Percentiles rank a stretch among this genome's conserved stretches.
Conservation (phyloP, 345 rosid genomes). For the Abelmoschus esculentus region DNA sequence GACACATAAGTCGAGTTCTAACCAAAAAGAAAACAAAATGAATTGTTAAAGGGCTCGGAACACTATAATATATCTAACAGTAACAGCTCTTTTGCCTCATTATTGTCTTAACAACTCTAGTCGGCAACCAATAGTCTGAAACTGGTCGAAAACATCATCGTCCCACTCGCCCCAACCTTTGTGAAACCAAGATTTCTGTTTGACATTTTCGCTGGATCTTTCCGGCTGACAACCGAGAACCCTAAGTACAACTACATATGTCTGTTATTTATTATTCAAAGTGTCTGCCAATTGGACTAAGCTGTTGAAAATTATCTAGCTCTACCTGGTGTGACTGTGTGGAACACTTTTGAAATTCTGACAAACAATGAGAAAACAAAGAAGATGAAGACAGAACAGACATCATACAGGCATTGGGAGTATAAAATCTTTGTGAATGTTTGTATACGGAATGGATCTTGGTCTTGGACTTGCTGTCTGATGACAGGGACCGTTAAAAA, state of each 20-base stretch:
- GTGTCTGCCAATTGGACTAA: neutral
- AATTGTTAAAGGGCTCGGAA: no score
- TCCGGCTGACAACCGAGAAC: no score
- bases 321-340: neutral
- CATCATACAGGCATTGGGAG: neutral
- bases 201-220: no score
- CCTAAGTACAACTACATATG: no score
- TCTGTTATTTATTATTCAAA: no score
- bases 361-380: constrained; percentile 5
- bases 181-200: no score
- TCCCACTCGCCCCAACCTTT: no score
- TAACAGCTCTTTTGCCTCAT: no score
- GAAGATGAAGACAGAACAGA: constrained; percentile 5
- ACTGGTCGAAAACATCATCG: no score
- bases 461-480: neutral
- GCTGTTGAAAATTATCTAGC: neutral
- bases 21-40: neutral
- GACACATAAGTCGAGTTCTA: neutral
- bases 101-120: no score
- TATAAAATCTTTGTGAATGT: neutral
- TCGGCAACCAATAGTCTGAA: no score
- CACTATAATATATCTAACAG: no score
- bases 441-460: constrained; percentile 7
- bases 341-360: neutral
- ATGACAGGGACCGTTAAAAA: neutral